Evolutionary conservation across 2,329 filamentous ascomycete species (phyloP).

Genomic region (Herpotrichia juniperi): DNA sequence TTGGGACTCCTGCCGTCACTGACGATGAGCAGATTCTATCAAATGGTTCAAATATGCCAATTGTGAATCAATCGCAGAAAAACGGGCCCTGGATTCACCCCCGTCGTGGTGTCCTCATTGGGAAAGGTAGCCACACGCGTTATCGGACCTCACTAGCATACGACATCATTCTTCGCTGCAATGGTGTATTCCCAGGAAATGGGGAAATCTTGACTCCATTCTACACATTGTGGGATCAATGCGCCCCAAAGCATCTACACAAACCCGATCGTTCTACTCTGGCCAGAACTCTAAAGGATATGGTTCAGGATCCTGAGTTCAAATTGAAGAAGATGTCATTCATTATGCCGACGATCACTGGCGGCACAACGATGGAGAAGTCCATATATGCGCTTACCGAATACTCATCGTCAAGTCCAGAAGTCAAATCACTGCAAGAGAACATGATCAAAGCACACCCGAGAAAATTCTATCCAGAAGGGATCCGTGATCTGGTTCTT

Average conservation of each 20-base stretch:
- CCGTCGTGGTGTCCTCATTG: constrained; percentile 4
- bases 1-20: background rate
- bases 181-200: constrained; percentile 62
- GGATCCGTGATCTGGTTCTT: constrained; percentile 32
- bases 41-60: background rate
- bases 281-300: constrained; percentile 54
- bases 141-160: constrained; percentile 54
- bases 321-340: constrained; percentile 57
- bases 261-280: constrained; percentile 61
- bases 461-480: constrained; percentile 40
- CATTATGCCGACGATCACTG: constrained; percentile 21
- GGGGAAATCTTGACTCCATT: constrained; percentile 63
- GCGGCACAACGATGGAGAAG: constrained; percentile 51
- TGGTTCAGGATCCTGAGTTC: constrained; percentile 53
- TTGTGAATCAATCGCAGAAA: background rate
- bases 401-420: constrained; percentile 50
- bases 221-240: constrained; percentile 58
- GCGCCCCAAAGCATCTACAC: constrained; percentile 42
- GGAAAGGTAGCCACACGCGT: constrained; percentile 5
- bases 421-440: constrained; percentile 56
- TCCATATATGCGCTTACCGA: constrained; percentile 56
- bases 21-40: background rate
- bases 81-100: background rate
- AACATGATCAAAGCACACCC: constrained; percentile 55
- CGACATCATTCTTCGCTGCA: constrained; percentile 59